These are phyloP conservation scores for Halteria grandinella DNA, from an alignment of 73 alveolate genomes.

Conservation along the genomic window DNA sequence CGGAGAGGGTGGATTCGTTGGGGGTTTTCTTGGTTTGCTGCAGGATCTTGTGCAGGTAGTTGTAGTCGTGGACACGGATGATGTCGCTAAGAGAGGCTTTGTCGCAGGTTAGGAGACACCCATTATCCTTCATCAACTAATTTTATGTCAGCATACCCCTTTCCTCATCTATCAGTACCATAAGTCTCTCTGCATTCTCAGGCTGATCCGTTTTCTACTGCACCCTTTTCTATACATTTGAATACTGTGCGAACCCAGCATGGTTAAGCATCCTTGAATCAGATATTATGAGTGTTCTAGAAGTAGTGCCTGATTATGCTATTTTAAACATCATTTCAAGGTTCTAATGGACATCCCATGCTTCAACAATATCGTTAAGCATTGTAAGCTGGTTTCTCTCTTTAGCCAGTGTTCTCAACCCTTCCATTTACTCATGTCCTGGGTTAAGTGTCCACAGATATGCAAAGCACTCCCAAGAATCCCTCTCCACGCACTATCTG, in stretches of 20 bases:
- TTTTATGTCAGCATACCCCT: constrained; percentile 47
- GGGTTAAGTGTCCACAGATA: too few species aligned
- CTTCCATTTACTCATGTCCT: too few species aligned
- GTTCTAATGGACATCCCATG: neutral
- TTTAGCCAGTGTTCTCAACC: too few species aligned
- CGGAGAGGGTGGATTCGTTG: too few species aligned
- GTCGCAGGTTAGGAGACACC: neutral
- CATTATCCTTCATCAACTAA: constrained; percentile 30
- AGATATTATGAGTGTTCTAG: constrained; percentile 24
- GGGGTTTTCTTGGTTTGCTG: neutral
- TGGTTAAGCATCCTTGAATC: constrained; percentile 37
- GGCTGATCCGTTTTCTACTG: constrained; percentile 49
- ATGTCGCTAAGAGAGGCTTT: constrained; percentile 20
- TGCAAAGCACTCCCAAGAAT: constrained; percentile 56
- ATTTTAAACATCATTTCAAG: neutral
- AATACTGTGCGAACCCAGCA: constrained; percentile 59
- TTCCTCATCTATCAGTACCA: constrained; percentile 57
- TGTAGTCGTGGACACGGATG: constrained; percentile 47
- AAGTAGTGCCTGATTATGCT: neutral
- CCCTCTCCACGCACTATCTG: neutral
- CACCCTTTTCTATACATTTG: neutral
- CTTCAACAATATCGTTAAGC: neutral
- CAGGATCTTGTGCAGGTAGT: constrained; percentile 19
- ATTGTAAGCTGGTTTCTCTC: neutral
- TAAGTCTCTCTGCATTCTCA: constrained; percentile 70